phyloP scores from a whole-genome alignment of 225 moss, liverwort and hornwort genomes.

The Ulota crispa region DNA sequence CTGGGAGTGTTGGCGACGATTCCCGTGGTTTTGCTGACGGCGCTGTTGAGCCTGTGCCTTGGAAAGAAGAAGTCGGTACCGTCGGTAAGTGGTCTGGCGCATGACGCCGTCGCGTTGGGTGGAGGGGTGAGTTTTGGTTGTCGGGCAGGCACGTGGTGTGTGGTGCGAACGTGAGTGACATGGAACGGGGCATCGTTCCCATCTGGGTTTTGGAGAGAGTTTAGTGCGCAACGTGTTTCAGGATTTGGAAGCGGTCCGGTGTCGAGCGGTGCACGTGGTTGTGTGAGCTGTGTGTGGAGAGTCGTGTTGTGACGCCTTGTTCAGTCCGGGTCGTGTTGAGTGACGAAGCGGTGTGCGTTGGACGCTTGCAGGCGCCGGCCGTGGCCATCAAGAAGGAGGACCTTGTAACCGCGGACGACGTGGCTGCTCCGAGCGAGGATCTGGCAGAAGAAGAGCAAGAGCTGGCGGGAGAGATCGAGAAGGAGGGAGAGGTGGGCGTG shows the following conservation, averaged over 20 bases:
- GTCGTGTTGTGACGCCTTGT: neutral
- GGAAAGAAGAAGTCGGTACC: constrained; percentile 42
- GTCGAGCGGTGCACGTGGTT: neutral
- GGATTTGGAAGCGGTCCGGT: neutral
- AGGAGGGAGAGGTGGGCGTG: constrained; percentile 34
- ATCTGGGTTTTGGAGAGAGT: neutral
- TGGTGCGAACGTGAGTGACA: neutral
- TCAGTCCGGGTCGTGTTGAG: neutral
- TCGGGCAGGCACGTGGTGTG: neutral
- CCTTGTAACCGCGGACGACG: constrained; percentile 37
- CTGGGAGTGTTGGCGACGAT: constrained; percentile 51
- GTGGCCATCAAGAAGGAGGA: constrained; percentile 52
- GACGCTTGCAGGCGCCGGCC: constrained; percentile 13
- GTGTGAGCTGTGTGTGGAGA: neutral
- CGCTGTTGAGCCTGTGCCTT: constrained; percentile 38
- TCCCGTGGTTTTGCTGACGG: constrained; percentile 44
- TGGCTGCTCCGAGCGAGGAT: constrained; percentile 24
- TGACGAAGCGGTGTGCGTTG: neutral
- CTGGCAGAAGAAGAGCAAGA: constrained; percentile 40
- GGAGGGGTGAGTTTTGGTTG: neutral
- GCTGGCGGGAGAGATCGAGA: constrained; percentile 45
- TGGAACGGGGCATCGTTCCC: neutral
- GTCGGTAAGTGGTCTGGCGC: constrained; percentile 25
- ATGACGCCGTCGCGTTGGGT: neutral
- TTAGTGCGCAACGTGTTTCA: neutral